Evolutionary conservation across 257 asterid genomes (phyloP), one percentile per base, ranked within the genome.

Genomic region (Cruciata laevipes): DNA sequence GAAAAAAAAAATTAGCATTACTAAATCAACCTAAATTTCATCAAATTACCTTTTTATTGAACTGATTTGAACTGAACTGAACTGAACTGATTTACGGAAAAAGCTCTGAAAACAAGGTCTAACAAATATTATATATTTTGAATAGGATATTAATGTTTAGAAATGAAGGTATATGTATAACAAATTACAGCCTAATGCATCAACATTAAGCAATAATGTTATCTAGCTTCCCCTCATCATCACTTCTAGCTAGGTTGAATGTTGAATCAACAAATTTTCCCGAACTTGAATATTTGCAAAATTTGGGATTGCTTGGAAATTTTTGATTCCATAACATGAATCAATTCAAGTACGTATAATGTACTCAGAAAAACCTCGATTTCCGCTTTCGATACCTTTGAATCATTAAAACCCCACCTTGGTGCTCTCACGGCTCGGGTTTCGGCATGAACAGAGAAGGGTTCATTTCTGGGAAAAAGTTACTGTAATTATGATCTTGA

Each of bases 401-500:
- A 27, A 27, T 27, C 30, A 27, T 27, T 27, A 27, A 27, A 27
- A 27, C 30, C 30, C 7, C 38, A 7, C 38, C 18, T 17, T 40
- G 63, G 35, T 63, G 74, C 47, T n/a, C 49, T 67, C 17, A 72
- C 13, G 71, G 77, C 21, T 68, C 70, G 12, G 55, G 74, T 59
- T 72, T 72, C 32, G 66, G 68, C 64, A 72, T 37, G 72, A 70
- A 76, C 33, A 73, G 51, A 33, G 77, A 65, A 33, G 73, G 24
- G 18, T 49, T 55, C 58, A 67, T 73, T 67, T 32, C 66, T 23
- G 65, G 78, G 38, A 69, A 64, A 42, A 73, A 57, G 27, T 47
- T 38, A 16, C 40, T 24, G 24, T 77, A 66, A 65, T n/a, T n/a
- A n/a, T n/a, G n/a, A n/a, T 70, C 72, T 12, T 67, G 63, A 30